Evolutionary conservation across 2,329 filamentous ascomycete species (phyloP), one percentile per base, ranked within the genome.

Genomic region (Arthroderma sp.): DNA sequence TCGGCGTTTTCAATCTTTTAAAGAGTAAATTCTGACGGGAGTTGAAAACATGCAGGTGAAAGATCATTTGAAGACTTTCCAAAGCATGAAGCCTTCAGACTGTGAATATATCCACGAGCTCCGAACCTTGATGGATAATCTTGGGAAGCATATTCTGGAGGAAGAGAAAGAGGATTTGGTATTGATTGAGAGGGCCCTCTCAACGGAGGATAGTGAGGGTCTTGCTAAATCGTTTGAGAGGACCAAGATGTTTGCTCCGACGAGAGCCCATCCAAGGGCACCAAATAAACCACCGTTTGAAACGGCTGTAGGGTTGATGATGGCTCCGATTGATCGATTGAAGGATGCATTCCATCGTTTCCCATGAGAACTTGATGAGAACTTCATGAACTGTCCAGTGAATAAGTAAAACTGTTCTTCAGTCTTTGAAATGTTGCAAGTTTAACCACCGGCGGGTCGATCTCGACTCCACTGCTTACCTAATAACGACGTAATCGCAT

Each of bases 251-350:
- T 70, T 77, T 53, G 65, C 69, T 3, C 72, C 72, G 1, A 56
- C 68, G 1, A 64, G 69, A 11, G 68, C 66, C 36, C 72, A 75
- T 53, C 71, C 70, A 0, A 58, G 53, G 6, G 66, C 68, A 2
- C 69, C 68, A 0, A 66, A 73, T 47, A 65, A 68, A 36, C 73
- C 73, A 5, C 70, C 71, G 0, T 77, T 76, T 47, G 73, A 78
- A 63, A 73, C 68, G 0, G 71, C 66, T 0, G 67, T 66, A 48
- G 74, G 72, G 0, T 51, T 78, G n/a, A 46, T 78, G 58, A 59
- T 70, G 0, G 72, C 74, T 5, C 75, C 75, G 0, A 60, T 78
- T 28, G 75, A 78, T 52, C 68, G 66, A 41, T 48, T 79, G 29
- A 60, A 58, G 29, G 73, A 78, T 53, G 41, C 74, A 27, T 73